Base-by-base conservation (phyloP, 352 stramenopile genomes). In the Aphanomyces invadans region DNA sequence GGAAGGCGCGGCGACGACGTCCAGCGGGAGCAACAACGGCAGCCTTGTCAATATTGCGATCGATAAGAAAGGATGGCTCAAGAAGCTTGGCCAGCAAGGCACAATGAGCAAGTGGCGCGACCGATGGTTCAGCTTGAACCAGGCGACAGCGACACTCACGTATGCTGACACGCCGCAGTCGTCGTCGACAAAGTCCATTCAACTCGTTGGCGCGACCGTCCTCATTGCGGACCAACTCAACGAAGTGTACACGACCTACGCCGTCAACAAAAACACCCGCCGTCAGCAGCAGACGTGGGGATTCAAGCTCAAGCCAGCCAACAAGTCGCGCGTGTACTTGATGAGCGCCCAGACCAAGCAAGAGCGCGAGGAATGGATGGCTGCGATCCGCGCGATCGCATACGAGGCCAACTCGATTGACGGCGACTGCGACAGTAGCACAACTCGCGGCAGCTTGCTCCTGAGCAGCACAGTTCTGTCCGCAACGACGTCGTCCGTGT, bases 351-450 rank as follows among this genome's bases (percentile, higher is more conserved):
- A 90, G 49, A 95, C 86, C 1, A 95, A 95, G 71, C 86, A 95
- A 75, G 82, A 91, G 60, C 86, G 86, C n/a, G 86, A 95, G 61
- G 86, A 92, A 65, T 95, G 86, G 86, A 92, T 95, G 86, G 74
- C 90, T 29, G 85, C 85, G 1, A 92, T 45, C 36, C 55, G 55
- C 10, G 55, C 55, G 7, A 38, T 64, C 25, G 55, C 55, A 9
- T 64, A 33, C 39, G 55, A 64, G 46, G 32, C 55, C 32, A 33
- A 26, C 25, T 33, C 11, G 21, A 33, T 32, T 25, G 21, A 52
- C 9, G 4, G 10, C 9, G 44, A 52, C 36, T 15, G 36, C 36
- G 36, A 15, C 36, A 15, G 7, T 15, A 42, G 36, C 15, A 42
- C 7, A 15, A 42, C 36, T 42, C 36, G 36, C 7, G 7, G 15